Evolutionary conservation across 768 basidiomycete genomes (phyloP).

Genomic region (Boletus bicolor): DNA sequence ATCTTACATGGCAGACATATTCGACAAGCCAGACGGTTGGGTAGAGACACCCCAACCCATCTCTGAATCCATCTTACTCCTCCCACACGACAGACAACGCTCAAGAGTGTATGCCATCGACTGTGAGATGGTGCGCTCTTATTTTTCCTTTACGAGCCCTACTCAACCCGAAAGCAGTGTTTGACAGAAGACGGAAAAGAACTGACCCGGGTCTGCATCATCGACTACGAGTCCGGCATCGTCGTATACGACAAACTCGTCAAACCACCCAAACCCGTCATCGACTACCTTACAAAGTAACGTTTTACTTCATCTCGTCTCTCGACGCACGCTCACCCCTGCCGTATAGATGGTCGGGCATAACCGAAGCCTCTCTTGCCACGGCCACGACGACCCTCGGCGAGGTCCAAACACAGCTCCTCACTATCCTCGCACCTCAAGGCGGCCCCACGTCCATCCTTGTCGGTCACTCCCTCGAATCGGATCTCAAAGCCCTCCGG

Average conservation of each 20-base stretch:
- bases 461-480: constrained; percentile 93
- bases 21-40: constrained; percentile 69
- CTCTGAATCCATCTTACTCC: constrained; percentile 31
- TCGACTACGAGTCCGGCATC: constrained; percentile 69
- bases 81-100: constrained; percentile 30
- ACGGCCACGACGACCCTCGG: constrained; percentile 74
- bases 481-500: constrained; percentile 85
- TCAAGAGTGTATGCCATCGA: constrained; percentile 79
- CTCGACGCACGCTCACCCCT: background rate
- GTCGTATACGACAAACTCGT: constrained; percentile 89
- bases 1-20: constrained; percentile 74
- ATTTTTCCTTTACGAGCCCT: background rate
- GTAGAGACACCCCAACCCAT: constrained; percentile 67
- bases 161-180: constrained; percentile 50
- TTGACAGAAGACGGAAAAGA: constrained; percentile 87
- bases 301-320: constrained; percentile 5
- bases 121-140: constrained; percentile 85
- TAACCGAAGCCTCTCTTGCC: constrained; percentile 70
- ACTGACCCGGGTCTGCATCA: constrained; percentile 78
- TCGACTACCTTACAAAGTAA: constrained; percentile 90
- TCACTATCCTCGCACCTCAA: constrained; percentile 56
- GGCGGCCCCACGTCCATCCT: constrained; percentile 66
- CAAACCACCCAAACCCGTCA: constrained; percentile 78
- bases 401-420: constrained; percentile 71
- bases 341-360: constrained; percentile 78